Percentiles rank a stretch among this genome's conserved stretches.
Evolutionary conservation across 2,329 filamentous ascomycete species (phyloP).

Genomic region (Stagonosporopsis vannaccii): DNA sequence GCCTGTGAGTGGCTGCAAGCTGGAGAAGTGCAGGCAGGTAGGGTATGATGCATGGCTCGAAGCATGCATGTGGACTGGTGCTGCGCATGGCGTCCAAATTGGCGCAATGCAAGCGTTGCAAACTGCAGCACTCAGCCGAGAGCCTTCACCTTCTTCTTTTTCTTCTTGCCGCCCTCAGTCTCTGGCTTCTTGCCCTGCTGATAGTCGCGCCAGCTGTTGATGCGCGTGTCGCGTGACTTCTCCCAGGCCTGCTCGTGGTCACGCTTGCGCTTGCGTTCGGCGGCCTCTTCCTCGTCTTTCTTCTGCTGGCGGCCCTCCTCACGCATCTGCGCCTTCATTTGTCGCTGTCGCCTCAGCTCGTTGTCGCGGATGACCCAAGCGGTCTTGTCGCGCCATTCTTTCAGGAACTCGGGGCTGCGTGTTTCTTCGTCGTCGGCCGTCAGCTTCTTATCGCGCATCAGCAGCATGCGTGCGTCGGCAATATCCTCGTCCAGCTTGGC

Average conservation of each 20-base stretch:
- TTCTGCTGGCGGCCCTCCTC: constrained; percentile 92
- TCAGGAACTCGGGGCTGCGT: constrained; percentile 81
- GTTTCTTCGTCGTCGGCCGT: constrained; percentile 87
- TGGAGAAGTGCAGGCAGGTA: not conserved
- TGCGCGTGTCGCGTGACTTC: constrained; percentile 85
- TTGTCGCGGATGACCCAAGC: constrained; percentile 91
- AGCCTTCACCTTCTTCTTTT: constrained; percentile 62
- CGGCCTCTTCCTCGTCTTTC: constrained; percentile 83
- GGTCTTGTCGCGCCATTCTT: constrained; percentile 88
- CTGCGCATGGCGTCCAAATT: not conserved
- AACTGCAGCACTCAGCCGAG: constrained; percentile 50
- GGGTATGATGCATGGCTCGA: not conserved
- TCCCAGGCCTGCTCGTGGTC: constrained; percentile 97
- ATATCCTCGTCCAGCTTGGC: constrained; percentile 90
- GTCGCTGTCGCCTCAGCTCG: constrained; percentile 81
- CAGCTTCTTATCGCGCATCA: constrained; percentile 94
- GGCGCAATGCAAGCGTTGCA: not conserved
- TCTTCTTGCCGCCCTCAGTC: constrained; percentile 54
- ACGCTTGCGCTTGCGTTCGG: constrained; percentile 67
- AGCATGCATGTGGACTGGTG: constrained; percentile 1
- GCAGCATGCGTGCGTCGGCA: constrained; percentile 90
- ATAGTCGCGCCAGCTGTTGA: constrained; percentile 93
- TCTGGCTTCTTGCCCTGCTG: constrained; percentile 69
- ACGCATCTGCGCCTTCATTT: constrained; percentile 93
- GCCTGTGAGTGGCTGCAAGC: not conserved